These are phyloP conservation scores for Zygosaccharomyces gambellarensis DNA, from an alignment of 805 yeast species.

Conservation along the genomic window DNA sequence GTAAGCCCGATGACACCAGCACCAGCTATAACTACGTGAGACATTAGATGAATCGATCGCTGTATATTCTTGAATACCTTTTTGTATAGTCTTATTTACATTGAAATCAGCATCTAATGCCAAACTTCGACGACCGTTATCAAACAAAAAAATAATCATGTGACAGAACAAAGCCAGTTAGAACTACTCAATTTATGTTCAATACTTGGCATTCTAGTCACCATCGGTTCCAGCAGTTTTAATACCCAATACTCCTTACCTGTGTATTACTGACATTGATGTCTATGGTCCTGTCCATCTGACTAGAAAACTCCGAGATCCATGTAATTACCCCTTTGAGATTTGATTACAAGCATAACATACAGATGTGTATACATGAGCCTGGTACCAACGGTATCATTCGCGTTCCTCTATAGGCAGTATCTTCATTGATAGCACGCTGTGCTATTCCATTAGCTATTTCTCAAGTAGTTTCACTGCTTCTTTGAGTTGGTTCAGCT, in stretches of 20 bases:
- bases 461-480: slow-evolving; percentile 9
- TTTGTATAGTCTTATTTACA: background rate
- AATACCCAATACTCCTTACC: background rate
- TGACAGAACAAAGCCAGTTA: no score
- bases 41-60: background rate
- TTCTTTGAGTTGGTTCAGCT: slow-evolving; percentile 15
- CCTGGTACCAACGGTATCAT: no score
- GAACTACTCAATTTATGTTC: no score
- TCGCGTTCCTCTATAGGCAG: no score
- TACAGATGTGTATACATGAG: background rate
- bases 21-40: slow-evolving; percentile 42
- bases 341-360: background rate
- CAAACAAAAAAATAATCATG: no score
- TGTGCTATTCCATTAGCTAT: background rate
- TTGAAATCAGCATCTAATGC: no score
- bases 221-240: no score
- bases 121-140: no score
- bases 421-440: no score
- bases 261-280: background rate
- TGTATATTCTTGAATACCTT: background rate
- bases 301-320: background rate
- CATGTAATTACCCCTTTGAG: background rate
- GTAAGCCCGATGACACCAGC: slow-evolving; percentile 54
- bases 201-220: no score
- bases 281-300: background rate